These are phyloP conservation scores for Carex myosuroides DNA, from an alignment of 176 grass and related monocot species.

Conservation along the genomic window DNA sequence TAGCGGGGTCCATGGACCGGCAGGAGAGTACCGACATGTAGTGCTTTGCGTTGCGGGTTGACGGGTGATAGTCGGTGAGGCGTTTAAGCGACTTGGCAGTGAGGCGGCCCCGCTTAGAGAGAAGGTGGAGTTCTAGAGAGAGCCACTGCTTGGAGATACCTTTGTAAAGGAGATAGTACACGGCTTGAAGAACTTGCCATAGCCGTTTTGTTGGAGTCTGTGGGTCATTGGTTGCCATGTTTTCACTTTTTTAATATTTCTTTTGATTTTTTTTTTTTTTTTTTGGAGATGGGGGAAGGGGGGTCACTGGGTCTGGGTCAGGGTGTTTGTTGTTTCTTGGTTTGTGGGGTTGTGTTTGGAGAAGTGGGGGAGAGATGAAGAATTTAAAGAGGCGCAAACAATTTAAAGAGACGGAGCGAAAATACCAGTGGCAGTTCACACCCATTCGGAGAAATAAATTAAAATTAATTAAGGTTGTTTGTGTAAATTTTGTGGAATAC, in stretches of 20 bases:
- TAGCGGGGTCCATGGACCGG: constrained; percentile 49
- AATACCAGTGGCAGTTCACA: not conserved
- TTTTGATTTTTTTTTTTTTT: not conserved
- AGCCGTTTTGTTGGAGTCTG: constrained; percentile 31
- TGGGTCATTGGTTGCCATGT: constrained; percentile 22
- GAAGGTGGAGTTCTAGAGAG: constrained; percentile 47
- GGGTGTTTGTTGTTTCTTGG: not conserved
- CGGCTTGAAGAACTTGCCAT: constrained; percentile 40
- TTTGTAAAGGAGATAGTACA: constrained; percentile 51
- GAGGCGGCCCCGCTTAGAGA: constrained; percentile 34
- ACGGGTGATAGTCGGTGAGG: not conserved
- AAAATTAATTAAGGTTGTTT: not conserved
- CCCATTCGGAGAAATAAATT: not conserved
- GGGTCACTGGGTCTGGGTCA: too few species aligned
- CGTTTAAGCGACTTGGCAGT: constrained; percentile 20
- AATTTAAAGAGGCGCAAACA: constrained; percentile 36
- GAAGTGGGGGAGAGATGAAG: not conserved
- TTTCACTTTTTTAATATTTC: not conserved
- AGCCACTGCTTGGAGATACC: constrained; percentile 60
- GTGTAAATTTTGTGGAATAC: not conserved
- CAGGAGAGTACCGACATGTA: constrained; percentile 41
- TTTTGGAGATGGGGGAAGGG: not conserved
- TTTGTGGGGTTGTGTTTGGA: too few species aligned
- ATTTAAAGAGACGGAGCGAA: not conserved
- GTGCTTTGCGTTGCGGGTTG: not conserved